A percentile compares a stretch with the other conserved stretches of the same genome.
These are phyloP conservation scores for Hippophae tibetana DNA, from an alignment of 306 rosid species.

Conservation along the genomic window DNA sequence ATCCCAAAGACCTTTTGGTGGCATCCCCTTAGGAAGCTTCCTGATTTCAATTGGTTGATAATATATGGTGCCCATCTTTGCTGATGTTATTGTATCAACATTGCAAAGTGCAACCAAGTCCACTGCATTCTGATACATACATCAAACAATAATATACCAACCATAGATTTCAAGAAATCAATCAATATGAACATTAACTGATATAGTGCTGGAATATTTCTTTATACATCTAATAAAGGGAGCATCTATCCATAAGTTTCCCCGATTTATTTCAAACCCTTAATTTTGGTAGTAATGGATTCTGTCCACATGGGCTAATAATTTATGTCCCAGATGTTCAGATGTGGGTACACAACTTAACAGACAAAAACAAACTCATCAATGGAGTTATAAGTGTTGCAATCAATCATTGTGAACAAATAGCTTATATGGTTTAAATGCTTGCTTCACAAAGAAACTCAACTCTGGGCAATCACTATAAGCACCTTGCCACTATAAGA, in stretches of 20 bases:
- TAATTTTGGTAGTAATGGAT: no score
- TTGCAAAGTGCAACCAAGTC: slow-evolving; percentile 23
- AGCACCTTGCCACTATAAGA: not conserved
- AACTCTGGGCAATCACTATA: not conserved
- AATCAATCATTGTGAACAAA: not conserved
- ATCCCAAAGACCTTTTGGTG: slow-evolving; percentile 48
- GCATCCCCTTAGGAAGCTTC: slow-evolving; percentile 39
- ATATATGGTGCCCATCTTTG: slow-evolving; percentile 23
- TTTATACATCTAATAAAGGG: no score
- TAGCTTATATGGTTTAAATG: not conserved
- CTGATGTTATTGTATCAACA: slow-evolving; percentile 14
- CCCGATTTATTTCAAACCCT: no score
- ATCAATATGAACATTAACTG: not conserved
- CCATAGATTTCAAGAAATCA: not conserved
- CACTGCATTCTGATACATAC: slow-evolving; percentile 31
- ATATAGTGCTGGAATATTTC: no score
- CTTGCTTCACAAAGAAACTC: not conserved
- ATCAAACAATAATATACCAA: not conserved
- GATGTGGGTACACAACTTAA: not conserved
- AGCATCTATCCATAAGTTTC: no score
- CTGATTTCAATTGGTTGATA: slow-evolving; percentile 23
- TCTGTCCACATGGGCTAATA: not conserved
- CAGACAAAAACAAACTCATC: not conserved
- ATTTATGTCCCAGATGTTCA: not conserved
- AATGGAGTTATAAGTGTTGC: not conserved